Evolutionary conservation across 495 filamentous ascomycete species (phyloP), one percentile per base, ranked within the genome.

Genomic region (Amniculicola lignicola): DNA sequence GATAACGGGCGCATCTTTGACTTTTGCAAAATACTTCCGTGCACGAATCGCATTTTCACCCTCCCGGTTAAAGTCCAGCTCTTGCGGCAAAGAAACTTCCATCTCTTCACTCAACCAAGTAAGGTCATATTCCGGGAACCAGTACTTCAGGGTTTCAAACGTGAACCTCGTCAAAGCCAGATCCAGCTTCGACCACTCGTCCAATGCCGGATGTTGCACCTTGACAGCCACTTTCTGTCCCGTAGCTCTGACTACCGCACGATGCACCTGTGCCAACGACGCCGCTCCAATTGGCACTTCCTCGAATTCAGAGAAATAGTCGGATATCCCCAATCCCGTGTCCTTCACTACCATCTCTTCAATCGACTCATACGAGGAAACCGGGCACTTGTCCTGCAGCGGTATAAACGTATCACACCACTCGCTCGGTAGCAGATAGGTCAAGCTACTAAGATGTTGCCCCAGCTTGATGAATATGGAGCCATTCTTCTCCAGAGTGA

Each of bases 401-500:
- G 94, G 93, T 62, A 97, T 85, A 68, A 99, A 97, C 2, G 92
- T 96, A 22, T 84, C 84, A 29, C 90, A 96, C 94, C 94, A 99
- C 74, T 99, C 93, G 16, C 77, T 67, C 1, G 94, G 93, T 4
- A 99, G 81, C 10, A 99, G 77, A 67, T 99, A 99, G 63, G 90
- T 90, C 89, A 99, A 90, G 57, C 90, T 93, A 66, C 87, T 93
- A 70, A 99, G 71, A 74, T 99, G 93, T 61, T 99, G 93, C 19
- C 93, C 93, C 22, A 99, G 72, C 70, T 99, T 99, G 65, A 99
- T 97, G 62, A 97, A 99, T 63, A 99, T 90, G 4, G 91, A 95
- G 31, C 93, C 93, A 72, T 94, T 97, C 73, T 84, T 87, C 75
- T 99, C 92, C 23, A 99, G 73, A 0, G 93, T 90, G 29, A 77